phyloP scores from a whole-genome alignment of 2,329 filamentous ascomycete genomes.

The Diaporthe vaccinii region DNA sequence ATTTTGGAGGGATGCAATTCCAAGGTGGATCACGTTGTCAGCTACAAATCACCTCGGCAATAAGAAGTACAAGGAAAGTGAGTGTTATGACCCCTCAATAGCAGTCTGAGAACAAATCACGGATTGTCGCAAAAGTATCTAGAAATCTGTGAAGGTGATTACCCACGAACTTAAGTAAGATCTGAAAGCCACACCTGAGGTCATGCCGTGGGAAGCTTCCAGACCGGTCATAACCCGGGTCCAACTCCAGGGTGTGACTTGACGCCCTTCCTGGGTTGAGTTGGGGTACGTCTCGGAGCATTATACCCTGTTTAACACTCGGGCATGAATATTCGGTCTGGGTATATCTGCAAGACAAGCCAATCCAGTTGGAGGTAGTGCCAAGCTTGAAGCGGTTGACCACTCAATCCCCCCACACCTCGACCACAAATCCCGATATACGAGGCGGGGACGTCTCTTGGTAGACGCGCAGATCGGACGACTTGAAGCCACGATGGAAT shows the following conservation, averaged over 20 bases:
- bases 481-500: not conserved
- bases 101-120: not conserved
- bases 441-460: not conserved
- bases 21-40: not conserved
- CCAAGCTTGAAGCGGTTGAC: not conserved
- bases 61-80: not conserved
- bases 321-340: not conserved
- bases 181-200: not conserved
- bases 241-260: not conserved
- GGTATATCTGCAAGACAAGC: not conserved
- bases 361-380: not conserved
- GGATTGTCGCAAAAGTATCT: not conserved
- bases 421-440: not conserved
- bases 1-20: not conserved
- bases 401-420: not conserved
- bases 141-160: accelerated
- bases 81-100: not conserved
- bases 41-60: not conserved
- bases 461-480: not conserved
- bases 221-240: not conserved
- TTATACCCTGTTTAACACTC: not conserved
- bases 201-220: not conserved
- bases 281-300: not conserved
- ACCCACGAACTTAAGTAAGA: not conserved
- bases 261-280: not conserved